phyloP scores from a whole-genome alignment of 305 asterid species.

The Ajuga reptans region DNA sequence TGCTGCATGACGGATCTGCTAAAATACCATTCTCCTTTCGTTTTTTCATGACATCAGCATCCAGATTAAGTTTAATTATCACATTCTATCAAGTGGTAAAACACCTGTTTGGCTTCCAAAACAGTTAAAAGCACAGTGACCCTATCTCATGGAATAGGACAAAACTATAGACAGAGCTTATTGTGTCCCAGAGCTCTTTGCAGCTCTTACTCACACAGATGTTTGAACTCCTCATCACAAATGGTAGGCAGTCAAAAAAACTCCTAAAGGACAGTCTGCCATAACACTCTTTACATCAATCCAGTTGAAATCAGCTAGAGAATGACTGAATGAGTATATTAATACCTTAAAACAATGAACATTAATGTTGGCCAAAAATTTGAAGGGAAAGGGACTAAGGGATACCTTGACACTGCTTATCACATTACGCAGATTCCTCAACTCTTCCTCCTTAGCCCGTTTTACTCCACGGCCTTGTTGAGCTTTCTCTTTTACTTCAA shows the following conservation, averaged over 20 bases:
- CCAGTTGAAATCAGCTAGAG: neutral
- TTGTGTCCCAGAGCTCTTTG: neutral
- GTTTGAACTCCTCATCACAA: neutral
- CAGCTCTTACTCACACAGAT: neutral
- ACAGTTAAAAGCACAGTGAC: neutral
- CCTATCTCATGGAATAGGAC: slow-evolving; percentile 2
- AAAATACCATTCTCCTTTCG: neutral
- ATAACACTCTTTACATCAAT: neutral
- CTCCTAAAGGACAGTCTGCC: neutral
- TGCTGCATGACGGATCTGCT: neutral
- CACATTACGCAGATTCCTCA: slow-evolving; percentile 33
- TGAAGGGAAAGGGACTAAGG: neutral
- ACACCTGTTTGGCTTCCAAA: neutral
- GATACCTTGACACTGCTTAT: slow-evolving; percentile 44
- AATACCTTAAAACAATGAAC: slow-evolving; percentile 5
- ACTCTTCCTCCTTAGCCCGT: slow-evolving; percentile 53
- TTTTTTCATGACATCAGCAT: neutral
- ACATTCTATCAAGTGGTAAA: neutral
- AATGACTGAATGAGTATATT: neutral
- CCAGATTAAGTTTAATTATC: neutral
- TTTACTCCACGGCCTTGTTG: slow-evolving; percentile 42
- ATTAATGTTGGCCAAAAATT: neutral
- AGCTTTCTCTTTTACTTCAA: slow-evolving; percentile 36
- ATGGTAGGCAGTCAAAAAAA: neutral
- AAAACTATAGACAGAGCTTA: neutral